A percentile compares a stretch with the other conserved stretches of the same genome.
These are phyloP conservation scores for Trametes cingulata DNA, from an alignment of 768 basidiomycete species.

Conservation along the genomic window DNA sequence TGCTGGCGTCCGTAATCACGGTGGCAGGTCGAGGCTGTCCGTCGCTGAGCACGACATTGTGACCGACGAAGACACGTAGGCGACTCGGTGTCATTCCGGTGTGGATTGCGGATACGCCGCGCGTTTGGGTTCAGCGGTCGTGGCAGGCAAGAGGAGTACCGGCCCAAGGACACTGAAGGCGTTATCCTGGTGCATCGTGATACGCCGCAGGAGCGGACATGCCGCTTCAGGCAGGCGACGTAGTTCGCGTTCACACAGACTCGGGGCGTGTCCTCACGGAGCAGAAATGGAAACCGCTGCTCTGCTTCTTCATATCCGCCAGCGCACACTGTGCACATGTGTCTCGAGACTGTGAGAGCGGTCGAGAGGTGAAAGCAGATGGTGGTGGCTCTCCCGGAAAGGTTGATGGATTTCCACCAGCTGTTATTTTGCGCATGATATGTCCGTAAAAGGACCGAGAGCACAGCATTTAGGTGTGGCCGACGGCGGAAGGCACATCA, in stretches of 20 bases:
- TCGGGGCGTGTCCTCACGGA: background rate
- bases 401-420: background rate
- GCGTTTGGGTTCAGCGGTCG: background rate
- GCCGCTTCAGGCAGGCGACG: conserved; percentile 13
- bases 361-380: background rate
- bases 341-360: background rate
- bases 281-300: background rate
- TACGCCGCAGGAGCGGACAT: background rate
- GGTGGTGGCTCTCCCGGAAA: background rate
- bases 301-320: background rate
- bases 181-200: conserved; percentile 4
- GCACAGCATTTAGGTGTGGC: conserved; percentile 13
- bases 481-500: conserved; percentile 3
- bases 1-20: conserved; percentile 39
- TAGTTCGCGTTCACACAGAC: conserved; percentile 1
- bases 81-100: conserved; percentile 4
- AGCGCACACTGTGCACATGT: background rate
- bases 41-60: conserved; percentile 31
- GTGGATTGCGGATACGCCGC: background rate
- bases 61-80: conserved; percentile 25
- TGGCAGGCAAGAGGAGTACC: background rate
- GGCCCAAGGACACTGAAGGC: background rate
- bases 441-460: background rate
- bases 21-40: conserved; percentile 38
- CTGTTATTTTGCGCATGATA: background rate